Conservation (phyloP, 805 yeast genomes). For the Hagleromyces aurorensis region DNA sequence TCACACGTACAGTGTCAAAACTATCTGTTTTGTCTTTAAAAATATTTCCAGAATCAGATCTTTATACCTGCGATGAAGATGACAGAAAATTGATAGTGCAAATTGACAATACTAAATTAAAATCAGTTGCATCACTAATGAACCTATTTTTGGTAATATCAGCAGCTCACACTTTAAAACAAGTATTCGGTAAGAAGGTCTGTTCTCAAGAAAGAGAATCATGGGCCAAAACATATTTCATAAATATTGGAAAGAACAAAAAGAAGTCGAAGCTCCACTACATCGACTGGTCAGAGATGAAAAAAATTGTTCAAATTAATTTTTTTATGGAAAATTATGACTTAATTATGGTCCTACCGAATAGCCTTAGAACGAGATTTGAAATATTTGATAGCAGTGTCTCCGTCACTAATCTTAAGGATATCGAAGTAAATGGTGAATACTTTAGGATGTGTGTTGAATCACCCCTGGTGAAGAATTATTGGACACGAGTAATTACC, state of each 20-base stretch:
- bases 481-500: conserved; percentile 44
- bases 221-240: conserved; percentile 23
- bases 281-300: conserved; percentile 17
- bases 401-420: conserved; percentile 13
- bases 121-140: conserved; percentile 33
- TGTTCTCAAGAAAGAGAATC: conserved; percentile 20
- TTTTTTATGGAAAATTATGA: conserved; percentile 18
- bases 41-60: conserved; percentile 20
- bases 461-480: conserved; percentile 40
- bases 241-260: conserved; percentile 14
- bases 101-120: conserved; percentile 23
- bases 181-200: conserved; percentile 31
- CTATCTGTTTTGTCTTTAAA: conserved; percentile 22
- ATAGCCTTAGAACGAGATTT: conserved; percentile 40
- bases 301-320: conserved; percentile 18
- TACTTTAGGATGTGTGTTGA: conserved; percentile 41
- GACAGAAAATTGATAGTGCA: conserved; percentile 21
- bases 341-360: conserved; percentile 35
- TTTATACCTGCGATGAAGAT: conserved; percentile 12
- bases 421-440: conserved; percentile 24
- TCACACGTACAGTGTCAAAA: conserved; percentile 29
- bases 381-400: conserved; percentile 34
- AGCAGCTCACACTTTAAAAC: conserved; percentile 37
- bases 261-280: conserved; percentile 9
- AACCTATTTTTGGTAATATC: conserved; percentile 41